phyloP scores from a whole-genome alignment of 1,284 basidiomycete species.

The Tilletia setariae region DNA sequence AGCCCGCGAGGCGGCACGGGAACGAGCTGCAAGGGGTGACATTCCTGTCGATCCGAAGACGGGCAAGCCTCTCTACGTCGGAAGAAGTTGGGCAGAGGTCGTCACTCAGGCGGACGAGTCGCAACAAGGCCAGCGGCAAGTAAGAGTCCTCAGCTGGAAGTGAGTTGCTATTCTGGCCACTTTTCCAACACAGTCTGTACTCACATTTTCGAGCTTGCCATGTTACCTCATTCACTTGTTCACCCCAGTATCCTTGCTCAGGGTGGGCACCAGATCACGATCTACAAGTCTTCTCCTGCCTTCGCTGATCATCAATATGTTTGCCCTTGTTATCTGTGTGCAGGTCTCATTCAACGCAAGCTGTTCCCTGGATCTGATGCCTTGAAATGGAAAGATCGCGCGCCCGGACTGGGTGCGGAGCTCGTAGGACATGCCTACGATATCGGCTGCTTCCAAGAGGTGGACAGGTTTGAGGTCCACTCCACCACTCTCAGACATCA shows the following conservation, averaged over 20 bases:
- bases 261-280: background rate
- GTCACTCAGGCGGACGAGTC: background rate
- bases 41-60: background rate
- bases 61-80: background rate
- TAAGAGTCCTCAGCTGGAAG: slow-evolving; percentile 17
- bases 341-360: slow-evolving; percentile 54
- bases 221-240: background rate
- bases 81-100: background rate
- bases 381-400: slow-evolving; percentile 53
- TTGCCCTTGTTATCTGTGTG: background rate
- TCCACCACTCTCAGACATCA: slow-evolving; percentile 29
- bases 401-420: slow-evolving; percentile 38
- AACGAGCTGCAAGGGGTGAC: background rate
- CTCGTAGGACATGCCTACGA: slow-evolving; percentile 52
- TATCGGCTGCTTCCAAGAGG: slow-evolving; percentile 56
- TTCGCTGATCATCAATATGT: background rate
- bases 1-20: no score
- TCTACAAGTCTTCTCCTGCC: background rate
- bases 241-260: slow-evolving; percentile 9
- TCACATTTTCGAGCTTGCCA: background rate
- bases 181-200: background rate
- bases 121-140: background rate
- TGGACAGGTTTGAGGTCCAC: slow-evolving; percentile 54
- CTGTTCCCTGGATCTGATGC: slow-evolving; percentile 57
- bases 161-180: background rate